Conservation (phyloP, 2,329 filamentous ascomycete genomes). For the Ilyonectria mors-panacis region DNA sequence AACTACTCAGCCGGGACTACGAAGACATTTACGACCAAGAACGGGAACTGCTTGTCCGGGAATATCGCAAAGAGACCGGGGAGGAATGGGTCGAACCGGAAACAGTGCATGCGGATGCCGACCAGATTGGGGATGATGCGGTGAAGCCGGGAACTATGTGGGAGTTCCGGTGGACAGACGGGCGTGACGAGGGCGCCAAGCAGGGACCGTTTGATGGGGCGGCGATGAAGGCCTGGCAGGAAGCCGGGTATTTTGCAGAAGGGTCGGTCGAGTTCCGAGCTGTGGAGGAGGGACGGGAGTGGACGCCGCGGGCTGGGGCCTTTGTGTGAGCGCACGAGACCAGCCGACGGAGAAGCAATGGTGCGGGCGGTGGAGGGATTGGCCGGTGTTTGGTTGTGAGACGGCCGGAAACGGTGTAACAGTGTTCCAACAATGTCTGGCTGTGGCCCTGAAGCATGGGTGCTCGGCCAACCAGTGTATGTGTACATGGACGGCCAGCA, state of each 20-base stretch:
- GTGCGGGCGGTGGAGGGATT: slow-evolving; percentile 32
- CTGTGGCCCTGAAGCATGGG: slow-evolving; percentile 27
- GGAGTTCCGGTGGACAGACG: slow-evolving; percentile 95
- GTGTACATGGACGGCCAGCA: slow-evolving; percentile 34
- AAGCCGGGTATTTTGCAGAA: slow-evolving; percentile 89
- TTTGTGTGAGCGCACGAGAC: slow-evolving; percentile 62
- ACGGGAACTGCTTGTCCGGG: slow-evolving; percentile 84
- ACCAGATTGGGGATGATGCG: slow-evolving; percentile 36
- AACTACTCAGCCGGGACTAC: slow-evolving; percentile 85
- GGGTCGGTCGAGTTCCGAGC: slow-evolving; percentile 82
- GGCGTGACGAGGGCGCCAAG: slow-evolving; percentile 81
- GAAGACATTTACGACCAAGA: slow-evolving; percentile 94
- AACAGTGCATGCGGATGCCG: slow-evolving; percentile 50
- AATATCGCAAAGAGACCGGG: slow-evolving; percentile 88
- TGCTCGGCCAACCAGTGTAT: slow-evolving; percentile 41
- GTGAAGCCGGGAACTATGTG: slow-evolving; percentile 63
- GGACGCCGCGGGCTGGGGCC: slow-evolving; percentile 63
- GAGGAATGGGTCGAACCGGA: slow-evolving; percentile 81
- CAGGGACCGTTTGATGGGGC: slow-evolving; percentile 90
- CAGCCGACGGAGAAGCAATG: slow-evolving; percentile 32
- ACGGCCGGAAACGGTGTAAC: slow-evolving; percentile 36
- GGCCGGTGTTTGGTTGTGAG: slow-evolving; percentile 32
- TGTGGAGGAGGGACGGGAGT: slow-evolving; percentile 68
- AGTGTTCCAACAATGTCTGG: slow-evolving; percentile 35
- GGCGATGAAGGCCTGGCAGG: slow-evolving; percentile 93